These are phyloP conservation scores for Epichloe elymi DNA, from an alignment of 2,329 filamentous ascomycete genomes.

Conservation along the genomic window DNA sequence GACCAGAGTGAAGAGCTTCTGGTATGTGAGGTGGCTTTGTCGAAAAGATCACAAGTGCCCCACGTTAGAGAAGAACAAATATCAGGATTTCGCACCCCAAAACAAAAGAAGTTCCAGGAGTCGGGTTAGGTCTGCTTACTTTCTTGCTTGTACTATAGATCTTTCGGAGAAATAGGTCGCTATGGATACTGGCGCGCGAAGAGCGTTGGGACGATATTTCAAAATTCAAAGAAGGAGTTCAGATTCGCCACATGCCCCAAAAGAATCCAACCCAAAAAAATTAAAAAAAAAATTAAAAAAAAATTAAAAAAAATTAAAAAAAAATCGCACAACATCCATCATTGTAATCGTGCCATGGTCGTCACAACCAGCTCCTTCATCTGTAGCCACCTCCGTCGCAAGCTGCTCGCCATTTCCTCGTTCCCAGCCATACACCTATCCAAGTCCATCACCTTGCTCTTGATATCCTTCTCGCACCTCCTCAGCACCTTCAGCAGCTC, in stretches of 20 bases:
- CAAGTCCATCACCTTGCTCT: conserved; percentile 18
- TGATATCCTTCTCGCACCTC: conserved; percentile 22
- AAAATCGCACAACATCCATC: neutral
- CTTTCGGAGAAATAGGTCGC: neutral
- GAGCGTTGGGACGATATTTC: conserved; percentile 2
- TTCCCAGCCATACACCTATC: conserved; percentile 17
- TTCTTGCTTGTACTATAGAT: conserved; percentile 8
- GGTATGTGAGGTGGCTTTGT: neutral
- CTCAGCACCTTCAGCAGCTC: conserved; percentile 25
- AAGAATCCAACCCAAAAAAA: no score
- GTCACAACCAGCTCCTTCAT: conserved; percentile 12
- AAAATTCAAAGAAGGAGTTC: neutral
- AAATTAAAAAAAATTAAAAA: neutral
- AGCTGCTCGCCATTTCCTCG: conserved; percentile 12
- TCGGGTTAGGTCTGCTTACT: neutral
- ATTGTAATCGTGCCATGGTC: conserved; percentile 8
- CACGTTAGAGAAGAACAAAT: neutral
- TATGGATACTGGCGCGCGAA: conserved; percentile 5
- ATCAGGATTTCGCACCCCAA: neutral
- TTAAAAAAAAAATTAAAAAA: neutral
- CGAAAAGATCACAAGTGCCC: neutral
- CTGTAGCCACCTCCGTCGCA: conserved; percentile 15
- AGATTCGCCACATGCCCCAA: neutral
- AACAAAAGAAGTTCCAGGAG: neutral
- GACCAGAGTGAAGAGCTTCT: conserved; percentile 44